A percentile compares a stretch with the other conserved stretches of the same genome.
These are phyloP conservation scores for Penicillium sp. DNA, from an alignment of 2,329 filamentous ascomycete genomes.

Conservation along the genomic window DNA sequence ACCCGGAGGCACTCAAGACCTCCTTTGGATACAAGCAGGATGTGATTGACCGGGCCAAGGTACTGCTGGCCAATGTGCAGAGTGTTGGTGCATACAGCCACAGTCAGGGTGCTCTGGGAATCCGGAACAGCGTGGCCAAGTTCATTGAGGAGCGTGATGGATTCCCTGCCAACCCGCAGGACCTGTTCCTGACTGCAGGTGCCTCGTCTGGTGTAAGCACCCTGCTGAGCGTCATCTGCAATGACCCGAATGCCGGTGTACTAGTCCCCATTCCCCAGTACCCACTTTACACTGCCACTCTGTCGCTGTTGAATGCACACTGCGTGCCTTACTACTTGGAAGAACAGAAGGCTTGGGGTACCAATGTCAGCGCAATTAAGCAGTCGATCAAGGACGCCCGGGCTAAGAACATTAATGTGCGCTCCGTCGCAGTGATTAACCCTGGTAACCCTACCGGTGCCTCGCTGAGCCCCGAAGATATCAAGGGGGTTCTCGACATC, in stretches of 20 bases:
- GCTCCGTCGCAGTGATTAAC: conserved; percentile 96
- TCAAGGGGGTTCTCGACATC: conserved; percentile 82
- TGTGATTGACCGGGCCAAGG: conserved; percentile 79
- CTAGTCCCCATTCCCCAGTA: conserved; percentile 97
- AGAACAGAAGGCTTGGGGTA: conserved; percentile 83
- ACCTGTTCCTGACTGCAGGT: conserved; percentile 88
- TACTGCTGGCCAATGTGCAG: conserved; percentile 77
- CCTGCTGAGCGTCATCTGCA: conserved; percentile 84
- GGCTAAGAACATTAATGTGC: conserved; percentile 77
- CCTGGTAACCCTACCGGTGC: conserved; percentile 96
- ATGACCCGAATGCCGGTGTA: conserved; percentile 73
- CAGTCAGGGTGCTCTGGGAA: conserved; percentile 81
- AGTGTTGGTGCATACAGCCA: conserved; percentile 97
- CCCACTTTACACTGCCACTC: conserved; percentile 92
- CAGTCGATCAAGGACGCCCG: conserved; percentile 72
- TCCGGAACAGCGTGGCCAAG: conserved; percentile 84
- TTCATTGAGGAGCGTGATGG: conserved; percentile 94
- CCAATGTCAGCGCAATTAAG: conserved; percentile 77
- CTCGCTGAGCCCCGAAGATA: conserved; percentile 74
- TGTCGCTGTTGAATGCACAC: conserved; percentile 79
- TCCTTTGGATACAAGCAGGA: conserved; percentile 85
- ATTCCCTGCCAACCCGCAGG: conserved; percentile 74
- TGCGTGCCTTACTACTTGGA: conserved; percentile 94
- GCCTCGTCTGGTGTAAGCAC: conserved; percentile 95
- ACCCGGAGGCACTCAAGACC: conserved; percentile 75